Evolutionary conservation across 2,329 filamentous ascomycete genomes (phyloP).

Genomic region (Fusarium stilboides): DNA sequence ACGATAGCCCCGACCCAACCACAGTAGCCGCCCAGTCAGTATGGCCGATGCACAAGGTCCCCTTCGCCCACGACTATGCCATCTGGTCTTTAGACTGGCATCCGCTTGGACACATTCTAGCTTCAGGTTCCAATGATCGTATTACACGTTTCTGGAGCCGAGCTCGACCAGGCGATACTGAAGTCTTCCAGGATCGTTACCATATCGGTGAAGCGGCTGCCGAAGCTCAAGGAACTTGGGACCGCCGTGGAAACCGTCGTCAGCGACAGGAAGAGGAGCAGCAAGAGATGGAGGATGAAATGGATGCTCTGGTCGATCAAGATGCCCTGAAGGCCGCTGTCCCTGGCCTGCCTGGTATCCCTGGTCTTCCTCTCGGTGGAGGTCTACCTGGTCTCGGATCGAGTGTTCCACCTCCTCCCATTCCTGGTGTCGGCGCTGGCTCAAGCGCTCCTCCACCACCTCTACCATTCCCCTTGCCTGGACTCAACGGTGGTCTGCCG

Average conservation of each 20-base stretch:
- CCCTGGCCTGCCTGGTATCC: conserved; percentile 68
- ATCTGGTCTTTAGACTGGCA: conserved; percentile 99
- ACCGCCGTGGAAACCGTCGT: conserved; percentile 81
- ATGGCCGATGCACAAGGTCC: conserved; percentile 88
- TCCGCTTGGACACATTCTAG: conserved; percentile 93
- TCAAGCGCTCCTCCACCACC: conserved; percentile 61
- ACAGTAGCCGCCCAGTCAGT: conserved; percentile 91
- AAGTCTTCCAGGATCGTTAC: conserved; percentile 89
- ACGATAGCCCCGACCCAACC: conserved; percentile 84
- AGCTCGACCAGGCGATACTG: conserved; percentile 87
- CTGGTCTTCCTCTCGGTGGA: conserved; percentile 68
- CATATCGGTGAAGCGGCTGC: conserved; percentile 95
- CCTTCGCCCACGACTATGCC: conserved; percentile 92
- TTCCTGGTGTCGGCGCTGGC: conserved; percentile 66
- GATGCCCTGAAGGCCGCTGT: conserved; percentile 70
- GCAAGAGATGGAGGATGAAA: conserved; percentile 92
- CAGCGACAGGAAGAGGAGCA: conserved; percentile 94
- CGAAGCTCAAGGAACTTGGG: conserved; percentile 95
- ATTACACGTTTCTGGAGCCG: conserved; percentile 98
- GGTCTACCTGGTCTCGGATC: conserved; percentile 62
- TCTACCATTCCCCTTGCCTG: conserved; percentile 69
- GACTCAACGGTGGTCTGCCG: conserved; percentile 62
- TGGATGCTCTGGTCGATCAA: conserved; percentile 93
- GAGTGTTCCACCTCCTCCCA: conserved; percentile 59
- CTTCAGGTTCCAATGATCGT: conserved; percentile 95